phyloP scores from a whole-genome alignment of 1,284 basidiomycete genomes.

The Ceratobasidium theobromae region DNA sequence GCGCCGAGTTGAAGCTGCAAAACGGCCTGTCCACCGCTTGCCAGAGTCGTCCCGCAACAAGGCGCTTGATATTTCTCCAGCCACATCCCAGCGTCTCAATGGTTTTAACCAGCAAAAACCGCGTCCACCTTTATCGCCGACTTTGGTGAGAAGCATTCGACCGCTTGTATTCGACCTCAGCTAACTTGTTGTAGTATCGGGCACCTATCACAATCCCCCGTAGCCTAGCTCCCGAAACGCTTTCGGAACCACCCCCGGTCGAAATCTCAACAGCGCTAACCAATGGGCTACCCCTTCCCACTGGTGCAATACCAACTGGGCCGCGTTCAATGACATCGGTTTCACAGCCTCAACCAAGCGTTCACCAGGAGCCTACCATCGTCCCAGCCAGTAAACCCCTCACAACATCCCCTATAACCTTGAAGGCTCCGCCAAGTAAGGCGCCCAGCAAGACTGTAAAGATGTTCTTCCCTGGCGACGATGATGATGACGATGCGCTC shows the following conservation, averaged over 20 bases:
- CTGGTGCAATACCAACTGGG: slow-evolving; percentile 22
- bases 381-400: neutral
- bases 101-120: slow-evolving; percentile 29
- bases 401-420: slow-evolving; percentile 2
- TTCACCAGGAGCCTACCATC: neutral
- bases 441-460: slow-evolving; percentile 37
- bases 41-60: slow-evolving; percentile 30
- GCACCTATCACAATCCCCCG: slow-evolving; percentile 7
- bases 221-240: neutral
- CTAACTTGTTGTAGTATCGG: slow-evolving; percentile 14
- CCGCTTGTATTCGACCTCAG: neutral
- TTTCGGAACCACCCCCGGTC: neutral
- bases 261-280: neutral
- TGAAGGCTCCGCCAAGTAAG: slow-evolving; percentile 23
- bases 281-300: slow-evolving; percentile 20
- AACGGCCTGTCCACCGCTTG: slow-evolving; percentile 31
- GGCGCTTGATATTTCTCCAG: slow-evolving; percentile 23
- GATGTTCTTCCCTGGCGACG: slow-evolving; percentile 43
- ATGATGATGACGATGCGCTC: slow-evolving; percentile 38
- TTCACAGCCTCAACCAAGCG: slow-evolving; percentile 6
- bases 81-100: slow-evolving; percentile 17
- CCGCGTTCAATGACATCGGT: slow-evolving; percentile 28
- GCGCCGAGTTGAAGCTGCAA: slow-evolving; percentile 27
- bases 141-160: neutral
- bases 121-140: slow-evolving; percentile 9